phyloP scores from a whole-genome alignment of 164 flowering plant species.

The Nymphaea thermarum region DNA sequence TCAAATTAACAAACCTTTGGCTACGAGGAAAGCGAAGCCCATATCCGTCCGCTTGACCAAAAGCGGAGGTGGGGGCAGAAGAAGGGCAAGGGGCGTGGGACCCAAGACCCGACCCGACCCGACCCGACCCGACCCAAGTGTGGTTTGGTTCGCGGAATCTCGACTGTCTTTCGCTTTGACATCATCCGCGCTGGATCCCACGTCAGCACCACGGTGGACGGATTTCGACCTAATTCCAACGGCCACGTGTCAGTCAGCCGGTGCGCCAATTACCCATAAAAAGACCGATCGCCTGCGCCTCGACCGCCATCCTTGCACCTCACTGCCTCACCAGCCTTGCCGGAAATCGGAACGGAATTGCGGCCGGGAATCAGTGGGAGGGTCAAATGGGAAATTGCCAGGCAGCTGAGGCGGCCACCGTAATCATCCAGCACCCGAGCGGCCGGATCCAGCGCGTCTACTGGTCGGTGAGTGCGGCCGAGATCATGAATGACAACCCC shows the following conservation, averaged over 20 bases:
- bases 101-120: neutral
- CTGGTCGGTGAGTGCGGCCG: conserved; percentile 42
- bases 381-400: conserved; percentile 67
- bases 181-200: neutral
- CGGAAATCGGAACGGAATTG: too few relatives aligned
- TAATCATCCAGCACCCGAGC: conserved; percentile 49
- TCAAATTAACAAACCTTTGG: neutral
- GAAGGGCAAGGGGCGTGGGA: neutral
- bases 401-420: conserved; percentile 62
- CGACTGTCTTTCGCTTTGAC: neutral
- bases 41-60: neutral
- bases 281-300: neutral
- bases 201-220: neutral
- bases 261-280: neutral
- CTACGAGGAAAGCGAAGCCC: neutral
- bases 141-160: neutral
- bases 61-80: neutral
- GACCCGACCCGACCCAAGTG: neutral
- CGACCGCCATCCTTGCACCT: neutral
- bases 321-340: neutral
- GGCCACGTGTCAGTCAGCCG: neutral
- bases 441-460: conserved; percentile 44
- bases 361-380: neutral
- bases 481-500: conserved; percentile 58
- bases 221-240: neutral